Evolutionary conservation across 2,329 filamentous ascomycete species (phyloP).

Genomic region (Calonectria hongkongensis): DNA sequence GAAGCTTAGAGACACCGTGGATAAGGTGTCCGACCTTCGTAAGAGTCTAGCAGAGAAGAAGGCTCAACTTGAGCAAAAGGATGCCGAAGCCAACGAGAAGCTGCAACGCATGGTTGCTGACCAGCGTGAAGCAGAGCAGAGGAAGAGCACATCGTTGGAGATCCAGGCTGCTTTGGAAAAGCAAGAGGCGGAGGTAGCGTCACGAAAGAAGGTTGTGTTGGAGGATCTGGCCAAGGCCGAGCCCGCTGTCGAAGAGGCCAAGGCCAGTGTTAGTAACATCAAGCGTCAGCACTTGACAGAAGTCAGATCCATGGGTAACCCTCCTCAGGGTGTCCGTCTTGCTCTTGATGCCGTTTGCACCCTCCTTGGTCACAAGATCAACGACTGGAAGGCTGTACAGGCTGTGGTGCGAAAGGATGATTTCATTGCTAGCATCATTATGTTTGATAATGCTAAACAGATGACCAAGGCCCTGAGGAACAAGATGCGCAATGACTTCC

Average conservation of each 20-base stretch:
- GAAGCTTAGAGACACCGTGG: constrained; percentile 96
- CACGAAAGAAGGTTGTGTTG: constrained; percentile 88
- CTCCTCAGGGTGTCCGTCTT: constrained; percentile 91
- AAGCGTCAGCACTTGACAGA: constrained; percentile 98
- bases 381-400: constrained; percentile 94
- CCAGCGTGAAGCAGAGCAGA: constrained; percentile 94
- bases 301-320: constrained; percentile 97
- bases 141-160: constrained; percentile 90
- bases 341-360: constrained; percentile 98
- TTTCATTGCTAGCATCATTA: constrained; percentile 98
- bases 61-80: constrained; percentile 92
- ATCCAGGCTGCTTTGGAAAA: constrained; percentile 91
- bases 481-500: constrained; percentile 94
- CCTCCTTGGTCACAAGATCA: constrained; percentile 90
- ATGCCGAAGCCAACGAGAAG: constrained; percentile 97
- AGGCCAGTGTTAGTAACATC: constrained; percentile 98
- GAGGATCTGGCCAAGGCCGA: constrained; percentile 93
- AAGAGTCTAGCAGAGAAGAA: constrained; percentile 96
- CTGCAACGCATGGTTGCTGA: constrained; percentile 97
- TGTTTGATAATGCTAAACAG: constrained; percentile 95
- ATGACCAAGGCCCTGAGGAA: constrained; percentile 90
- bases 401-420: constrained; percentile 92
- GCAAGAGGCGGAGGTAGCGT: constrained; percentile 91
- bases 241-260: constrained; percentile 93
- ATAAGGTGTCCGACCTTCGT: constrained; percentile 95